Base-by-base conservation (phyloP, 345 rosid species). In the Sonneratia alba region DNA sequence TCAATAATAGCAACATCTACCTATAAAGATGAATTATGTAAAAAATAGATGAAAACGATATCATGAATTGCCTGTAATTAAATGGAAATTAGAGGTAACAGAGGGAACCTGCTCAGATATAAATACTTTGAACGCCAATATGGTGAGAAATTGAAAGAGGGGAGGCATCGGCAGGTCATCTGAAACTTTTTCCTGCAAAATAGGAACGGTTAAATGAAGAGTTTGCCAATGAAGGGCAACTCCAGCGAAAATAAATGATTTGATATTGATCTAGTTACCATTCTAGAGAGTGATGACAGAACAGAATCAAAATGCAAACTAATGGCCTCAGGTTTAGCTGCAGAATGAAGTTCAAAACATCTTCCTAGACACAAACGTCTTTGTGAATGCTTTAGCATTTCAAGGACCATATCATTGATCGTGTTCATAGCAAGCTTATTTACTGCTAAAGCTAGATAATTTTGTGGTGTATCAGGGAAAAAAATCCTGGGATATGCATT, bases 1-100 rank as follows among this genome's bases (percentile, higher is more conserved):
- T 92, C 98, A 83, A 92, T 86, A 70, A 92, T 77, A 48, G 93
- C 88, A 74, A 90, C 98, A 77, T 92, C 93, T 66, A 92, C 98
- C 98, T 70, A 70, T 70, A 16, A 70, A 36, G 22, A n/a, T 34
- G 3, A 70, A 66, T 36, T 22, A 62, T 7, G 61, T 32, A 51
- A 27, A 69, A 42, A 1, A 7, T 1, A 62, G 16, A 62, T 62
- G 37, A 34, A 27, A 27, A 62, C 10, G 13, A 62, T 13, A 32
- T 62, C 66, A 62, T 32, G 7, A 62, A 27, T 15, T 62, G 18
- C 66, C 36, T 2, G 38, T 64, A 57, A 22, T 45, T 7, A 18
- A 66, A 13, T 19, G 69, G 11, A 38, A 61, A 9, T 9, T 13
- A 13, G 2, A 47, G 18, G 42, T 42, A 59, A 24, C 66, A 69